Evolutionary conservation across 257 asterid genomes (phyloP).

Genomic region (Nicotiana tomentosiformis): DNA sequence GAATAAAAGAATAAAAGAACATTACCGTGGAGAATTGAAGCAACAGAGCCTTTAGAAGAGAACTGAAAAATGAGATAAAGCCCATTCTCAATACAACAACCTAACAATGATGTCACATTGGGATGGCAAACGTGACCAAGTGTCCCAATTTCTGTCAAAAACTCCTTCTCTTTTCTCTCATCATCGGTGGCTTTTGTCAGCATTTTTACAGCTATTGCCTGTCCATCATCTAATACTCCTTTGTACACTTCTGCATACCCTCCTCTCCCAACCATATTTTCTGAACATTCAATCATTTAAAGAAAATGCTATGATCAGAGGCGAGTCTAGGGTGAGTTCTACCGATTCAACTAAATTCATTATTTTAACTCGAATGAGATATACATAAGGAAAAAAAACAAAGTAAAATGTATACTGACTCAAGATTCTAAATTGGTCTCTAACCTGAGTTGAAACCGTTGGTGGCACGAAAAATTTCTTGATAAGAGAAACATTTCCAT

Average conservation of each 20-base stretch:
- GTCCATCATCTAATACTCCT: slow-evolving; percentile 69
- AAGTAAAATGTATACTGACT: neutral
- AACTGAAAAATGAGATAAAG: slow-evolving; percentile 88
- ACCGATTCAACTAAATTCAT: no score
- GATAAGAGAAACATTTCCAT: slow-evolving; percentile 83
- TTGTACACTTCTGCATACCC: slow-evolving; percentile 97
- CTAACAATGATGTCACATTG: slow-evolving; percentile 66
- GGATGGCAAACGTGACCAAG: slow-evolving; percentile 84
- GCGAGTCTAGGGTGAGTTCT: no score
- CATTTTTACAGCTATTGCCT: slow-evolving; percentile 79
- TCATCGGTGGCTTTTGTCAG: slow-evolving; percentile 57
- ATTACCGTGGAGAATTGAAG: slow-evolving; percentile 84
- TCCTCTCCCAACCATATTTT: slow-evolving; percentile 84
- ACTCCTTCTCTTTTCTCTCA: slow-evolving; percentile 88
- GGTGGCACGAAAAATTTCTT: slow-evolving; percentile 72
- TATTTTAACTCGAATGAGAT: no score
- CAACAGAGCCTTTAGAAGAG: slow-evolving; percentile 83
- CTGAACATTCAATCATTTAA: slow-evolving; percentile 21
- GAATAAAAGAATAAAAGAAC: neutral
- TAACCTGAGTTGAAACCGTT: slow-evolving; percentile 64
- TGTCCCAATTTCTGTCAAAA: slow-evolving; percentile 82
- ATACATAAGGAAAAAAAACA: no score
- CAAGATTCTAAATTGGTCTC: no score
- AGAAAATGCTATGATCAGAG: neutral
- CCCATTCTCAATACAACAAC: slow-evolving; percentile 85